phyloP scores from a whole-genome alignment of 2,329 filamentous ascomycete species.

The Colletotrichum camelliae region DNA sequence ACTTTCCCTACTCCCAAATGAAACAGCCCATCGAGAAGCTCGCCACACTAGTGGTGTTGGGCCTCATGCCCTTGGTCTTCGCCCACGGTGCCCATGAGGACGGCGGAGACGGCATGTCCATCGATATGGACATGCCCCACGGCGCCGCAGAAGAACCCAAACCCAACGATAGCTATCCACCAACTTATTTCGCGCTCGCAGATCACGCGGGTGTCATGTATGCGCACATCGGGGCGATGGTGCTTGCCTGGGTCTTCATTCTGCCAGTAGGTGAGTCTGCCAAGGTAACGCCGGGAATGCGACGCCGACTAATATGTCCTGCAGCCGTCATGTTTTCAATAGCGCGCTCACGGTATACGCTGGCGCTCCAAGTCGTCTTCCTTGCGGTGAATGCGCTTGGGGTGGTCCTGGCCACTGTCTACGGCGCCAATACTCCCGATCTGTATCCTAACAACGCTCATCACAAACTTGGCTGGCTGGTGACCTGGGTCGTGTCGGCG shows the following conservation, averaged over 20 bases:
- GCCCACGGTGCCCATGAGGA: slow-evolving; percentile 25
- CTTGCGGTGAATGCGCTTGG: slow-evolving; percentile 67
- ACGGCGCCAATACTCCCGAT: slow-evolving; percentile 83
- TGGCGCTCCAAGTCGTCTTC: slow-evolving; percentile 73
- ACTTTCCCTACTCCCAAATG: not conserved
- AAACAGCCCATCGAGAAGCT: not conserved
- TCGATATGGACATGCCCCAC: slow-evolving; percentile 14
- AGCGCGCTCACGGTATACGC: slow-evolving; percentile 75
- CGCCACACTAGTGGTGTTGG: not conserved
- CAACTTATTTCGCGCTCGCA: slow-evolving; percentile 65
- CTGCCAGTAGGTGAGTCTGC: slow-evolving; percentile 71
- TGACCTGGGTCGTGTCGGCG: slow-evolving; percentile 72
- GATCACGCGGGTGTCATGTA: slow-evolving; percentile 64
- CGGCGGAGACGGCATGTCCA: slow-evolving; percentile 16
- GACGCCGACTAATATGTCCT: not conserved
- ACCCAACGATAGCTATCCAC: slow-evolving; percentile 36
- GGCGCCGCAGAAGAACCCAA: not conserved
- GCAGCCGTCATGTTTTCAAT: slow-evolving; percentile 86
- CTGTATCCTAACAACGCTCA: slow-evolving; percentile 89
- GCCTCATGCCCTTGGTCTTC: not conserved
- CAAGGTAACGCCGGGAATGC: not conserved
- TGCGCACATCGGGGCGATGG: slow-evolving; percentile 74
- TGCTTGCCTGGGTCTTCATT: slow-evolving; percentile 73
- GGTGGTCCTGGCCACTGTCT: slow-evolving; percentile 69
- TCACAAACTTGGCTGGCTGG: slow-evolving; percentile 85